Conservation (phyloP, 2,329 filamentous ascomycete genomes). For the Hymenoscyphus infarciens region DNA sequence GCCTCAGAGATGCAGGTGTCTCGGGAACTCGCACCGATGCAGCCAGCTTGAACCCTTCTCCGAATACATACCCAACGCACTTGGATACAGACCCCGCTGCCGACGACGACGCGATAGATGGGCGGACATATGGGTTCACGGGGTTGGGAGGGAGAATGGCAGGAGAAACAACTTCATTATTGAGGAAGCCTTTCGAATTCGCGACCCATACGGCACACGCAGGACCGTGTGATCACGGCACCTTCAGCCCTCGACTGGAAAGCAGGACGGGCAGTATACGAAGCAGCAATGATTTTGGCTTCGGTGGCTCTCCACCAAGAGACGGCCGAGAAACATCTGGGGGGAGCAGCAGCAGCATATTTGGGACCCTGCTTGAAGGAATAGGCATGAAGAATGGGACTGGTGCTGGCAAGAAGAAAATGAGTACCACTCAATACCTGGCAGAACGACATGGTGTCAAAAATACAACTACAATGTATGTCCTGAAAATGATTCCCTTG, state of each 20-base stretch:
- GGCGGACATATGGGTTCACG: conserved; percentile 7
- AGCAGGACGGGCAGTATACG: conserved; percentile 29
- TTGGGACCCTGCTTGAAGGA: conserved; percentile 26
- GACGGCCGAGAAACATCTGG: conserved; percentile 15
- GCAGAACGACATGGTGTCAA: conserved; percentile 71
- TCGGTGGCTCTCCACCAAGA: conserved; percentile 23
- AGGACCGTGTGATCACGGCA: conserved; percentile 64
- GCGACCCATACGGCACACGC: conserved; percentile 29
- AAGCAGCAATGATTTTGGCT: conserved; percentile 22
- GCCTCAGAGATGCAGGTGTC: conserved; percentile 2
- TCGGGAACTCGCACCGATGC: conserved; percentile 7
- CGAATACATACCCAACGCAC: conserved; percentile 25
- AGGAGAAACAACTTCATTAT: conserved; percentile 51
- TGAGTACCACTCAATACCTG: conserved; percentile 68
- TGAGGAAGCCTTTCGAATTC: conserved; percentile 40
- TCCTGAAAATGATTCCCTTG: conserved; percentile 12
- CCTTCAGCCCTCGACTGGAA: conserved; percentile 66
- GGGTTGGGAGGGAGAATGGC: conserved; percentile 21
- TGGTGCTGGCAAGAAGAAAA: conserved; percentile 49
- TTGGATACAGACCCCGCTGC: conserved; percentile 17
- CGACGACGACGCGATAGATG: conserved; percentile 20
- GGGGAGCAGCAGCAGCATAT: conserved; percentile 22
- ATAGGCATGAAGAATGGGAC: conserved; percentile 25
- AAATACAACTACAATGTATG: conserved; percentile 70
- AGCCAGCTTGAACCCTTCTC: conserved; percentile 26